Base-by-base conservation (phyloP, 306 rosid species). In the Prunus mongolica region DNA sequence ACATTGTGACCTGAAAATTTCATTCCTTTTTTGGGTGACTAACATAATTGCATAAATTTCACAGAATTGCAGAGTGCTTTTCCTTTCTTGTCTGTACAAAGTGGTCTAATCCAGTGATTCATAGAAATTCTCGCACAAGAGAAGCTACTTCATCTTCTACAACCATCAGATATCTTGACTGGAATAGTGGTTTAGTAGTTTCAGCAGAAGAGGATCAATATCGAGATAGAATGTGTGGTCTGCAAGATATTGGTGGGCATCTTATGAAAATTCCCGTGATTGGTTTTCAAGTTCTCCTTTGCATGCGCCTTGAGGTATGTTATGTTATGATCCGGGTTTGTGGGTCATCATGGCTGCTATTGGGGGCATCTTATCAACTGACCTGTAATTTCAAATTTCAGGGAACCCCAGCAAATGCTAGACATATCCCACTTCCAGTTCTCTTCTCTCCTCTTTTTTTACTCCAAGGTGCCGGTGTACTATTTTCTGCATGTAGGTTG, bases 101-200 rank as follows among this genome's bases (percentile, higher is more conserved):
- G 91, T 96, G 99, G 99, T 93, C 98, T 34, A 96, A 96, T 88
- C 97, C 98, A 18, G 86, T 87, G 71, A 96, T 96, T 87, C 98
- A 96, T 84, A 81, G 91, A 89, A 89, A 79, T 79, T 73, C 87
- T 73, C 75, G 16, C 24, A 72, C 90, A 71, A 81, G 98, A 83
- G 97, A 88, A 85, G 86, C 89, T 65, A 82, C 88, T 87, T 87
- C 99, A 69, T 89, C 98, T 81, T 87, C 98, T 58, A 80, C 90
- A 74, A 54, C 91, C 0, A 72, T 91, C 78, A 87, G 98, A 86
- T 93, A 89, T 85, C 93, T 93, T 84, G 97, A 96, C 81, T 89
- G 98, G 97, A 88, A 84, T 79, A 88, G 86, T 76, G 93, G 96
- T 74, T 81, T 91, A 82, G 70, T 88, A 70, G 89, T 89, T 80